Evolutionary conservation across 352 stramenopile genomes (phyloP), one percentile per base, ranked within the genome.

Genomic region (Phytophthora constricta): DNA sequence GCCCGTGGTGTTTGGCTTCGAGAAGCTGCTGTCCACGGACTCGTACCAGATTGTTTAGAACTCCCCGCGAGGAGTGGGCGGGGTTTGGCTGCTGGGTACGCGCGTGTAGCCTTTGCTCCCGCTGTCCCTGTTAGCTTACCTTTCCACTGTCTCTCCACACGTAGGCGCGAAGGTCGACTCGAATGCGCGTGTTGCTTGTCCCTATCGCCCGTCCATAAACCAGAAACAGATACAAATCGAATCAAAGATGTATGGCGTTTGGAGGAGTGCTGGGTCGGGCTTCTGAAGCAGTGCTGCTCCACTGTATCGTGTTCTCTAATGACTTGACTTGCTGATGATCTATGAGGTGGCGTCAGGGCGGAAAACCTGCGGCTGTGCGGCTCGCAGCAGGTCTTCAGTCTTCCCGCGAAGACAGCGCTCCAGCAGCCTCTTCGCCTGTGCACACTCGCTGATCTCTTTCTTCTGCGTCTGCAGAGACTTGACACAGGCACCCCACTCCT

Each of bases 21-120:
- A 96, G 66, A 94, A 96, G 68, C 70, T 96, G 57, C 78, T 96
- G 43, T 95, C 86, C 54, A 93, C 88, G 47, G 86, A 96, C 55
- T 82, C 82, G 70, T 96, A 96, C 73, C 83, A 93, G 63, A 91
- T 96, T 76, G 83, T 92, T 74, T 96, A 95, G 82, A 92, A 58
- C 42, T 55, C 45, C 10, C 39, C 26, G 23, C 42, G 33, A 49
- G 65, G 63, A 27, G 39, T 45, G 43, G 27, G 28, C 43, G 42
- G 43, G 26, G 28, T 65, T 4, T 62, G 65, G 42, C 50, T 54
- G 58, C 34, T 64, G 58, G 46, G 58, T 23, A 43, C 4, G 33
- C 56, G 37, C 27, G 23, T n/a, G 43, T 26, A 60, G 22, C 37
- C 33, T 52, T 27, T 58, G 27, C 59, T 61, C 4, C 26, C 33